Conservation (phyloP, 345 rosid species). For the Populus nigra region DNA sequence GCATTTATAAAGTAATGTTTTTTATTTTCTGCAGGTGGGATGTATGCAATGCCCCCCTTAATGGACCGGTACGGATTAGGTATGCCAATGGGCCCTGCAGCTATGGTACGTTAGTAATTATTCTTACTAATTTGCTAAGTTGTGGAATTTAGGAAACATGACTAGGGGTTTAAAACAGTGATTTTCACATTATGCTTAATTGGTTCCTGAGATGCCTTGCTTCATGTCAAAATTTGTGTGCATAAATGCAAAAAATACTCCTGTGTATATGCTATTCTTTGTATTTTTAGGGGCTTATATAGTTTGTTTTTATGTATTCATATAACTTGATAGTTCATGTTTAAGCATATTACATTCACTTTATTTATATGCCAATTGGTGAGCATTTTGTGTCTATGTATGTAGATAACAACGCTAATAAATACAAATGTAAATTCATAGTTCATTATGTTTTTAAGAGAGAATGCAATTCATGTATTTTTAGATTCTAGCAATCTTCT, state of each 20-base stretch:
- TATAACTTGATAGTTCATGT: background rate
- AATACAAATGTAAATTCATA: background rate
- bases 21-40: constrained; percentile 48
- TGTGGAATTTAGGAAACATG: background rate
- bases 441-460: background rate
- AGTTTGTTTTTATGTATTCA: background rate
- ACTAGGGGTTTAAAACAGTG: background rate
- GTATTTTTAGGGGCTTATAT: background rate
- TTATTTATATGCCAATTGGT: background rate
- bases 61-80: constrained; percentile 89
- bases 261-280: background rate
- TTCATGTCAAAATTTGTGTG: background rate
- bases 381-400: background rate
- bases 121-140: background rate
- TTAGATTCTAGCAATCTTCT: background rate
- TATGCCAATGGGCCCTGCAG: constrained; percentile 77
- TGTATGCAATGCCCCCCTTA: constrained; percentile 85
- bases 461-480: background rate
- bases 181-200: background rate
- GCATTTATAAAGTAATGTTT: constrained; percentile 3
- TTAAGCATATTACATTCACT: background rate
- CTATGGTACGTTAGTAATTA: constrained; percentile 57
- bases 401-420: background rate
- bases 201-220: background rate
- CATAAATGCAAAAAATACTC: background rate